These are phyloP conservation scores for Tuber indicum DNA, from an alignment of 495 filamentous ascomycete species.

Conservation along the genomic window DNA sequence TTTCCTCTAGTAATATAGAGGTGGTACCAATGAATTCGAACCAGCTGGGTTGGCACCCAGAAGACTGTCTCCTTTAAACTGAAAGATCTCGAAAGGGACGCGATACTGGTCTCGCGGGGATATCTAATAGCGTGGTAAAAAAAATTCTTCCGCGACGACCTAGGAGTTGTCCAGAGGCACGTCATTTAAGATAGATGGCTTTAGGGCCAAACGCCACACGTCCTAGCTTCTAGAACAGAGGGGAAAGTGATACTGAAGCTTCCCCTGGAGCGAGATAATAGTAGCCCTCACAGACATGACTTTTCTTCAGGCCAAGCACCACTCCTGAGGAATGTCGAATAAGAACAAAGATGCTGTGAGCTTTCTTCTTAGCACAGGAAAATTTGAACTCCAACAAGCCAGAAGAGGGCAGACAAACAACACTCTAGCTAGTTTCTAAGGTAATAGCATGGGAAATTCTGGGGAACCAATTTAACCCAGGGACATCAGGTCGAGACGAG, in stretches of 20 bases:
- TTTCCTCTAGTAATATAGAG: too few species aligned
- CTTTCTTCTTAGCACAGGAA: background rate
- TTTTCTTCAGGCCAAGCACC: background rate
- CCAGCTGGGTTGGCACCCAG: too few species aligned
- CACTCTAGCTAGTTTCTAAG: background rate
- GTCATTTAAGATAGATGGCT: too few species aligned
- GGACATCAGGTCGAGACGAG: background rate
- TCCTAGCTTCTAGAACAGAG: background rate
- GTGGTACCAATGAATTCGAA: too few species aligned
- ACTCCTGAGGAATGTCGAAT: background rate
- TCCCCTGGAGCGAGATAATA: background rate
- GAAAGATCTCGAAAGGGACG: too few species aligned
- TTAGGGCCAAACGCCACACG: background rate
- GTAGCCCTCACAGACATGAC: too few species aligned
- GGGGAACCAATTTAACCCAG: background rate
- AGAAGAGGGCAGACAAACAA: background rate
- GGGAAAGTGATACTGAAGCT: background rate
- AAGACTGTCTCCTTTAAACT: too few species aligned
- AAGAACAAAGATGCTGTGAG: background rate
- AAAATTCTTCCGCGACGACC: accelerated
- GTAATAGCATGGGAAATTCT: background rate
- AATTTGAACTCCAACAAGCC: background rate
- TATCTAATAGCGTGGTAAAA: too few species aligned
- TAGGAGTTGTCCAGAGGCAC: too few species aligned
- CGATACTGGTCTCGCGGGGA: too few species aligned